Percentiles rank a stretch among this genome's conserved stretches.
These are phyloP conservation scores for Elaeis oleifera DNA, from an alignment of 202 grass and related monocot species.

Conservation along the genomic window DNA sequence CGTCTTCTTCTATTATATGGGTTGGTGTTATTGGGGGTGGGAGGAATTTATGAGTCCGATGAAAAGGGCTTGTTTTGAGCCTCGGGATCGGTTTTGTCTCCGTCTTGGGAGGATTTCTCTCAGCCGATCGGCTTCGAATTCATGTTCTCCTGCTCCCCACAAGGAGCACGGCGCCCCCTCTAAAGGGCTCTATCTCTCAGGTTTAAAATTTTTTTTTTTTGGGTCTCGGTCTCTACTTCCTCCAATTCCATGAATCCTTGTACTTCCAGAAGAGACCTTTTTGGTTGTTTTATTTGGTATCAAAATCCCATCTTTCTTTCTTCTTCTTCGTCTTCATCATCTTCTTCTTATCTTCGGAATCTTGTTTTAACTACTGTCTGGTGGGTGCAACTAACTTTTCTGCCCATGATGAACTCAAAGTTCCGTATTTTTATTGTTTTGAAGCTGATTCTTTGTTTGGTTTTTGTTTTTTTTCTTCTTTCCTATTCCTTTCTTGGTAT, in stretches of 20 bases:
- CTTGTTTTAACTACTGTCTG: no score
- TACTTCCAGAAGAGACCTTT: constrained; percentile 28
- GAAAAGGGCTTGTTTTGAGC: constrained; percentile 28
- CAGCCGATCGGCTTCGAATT: constrained; percentile 32
- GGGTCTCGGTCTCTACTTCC: constrained; percentile 2
- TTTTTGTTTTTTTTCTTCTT: no score
- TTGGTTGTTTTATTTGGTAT: constrained; percentile 4
- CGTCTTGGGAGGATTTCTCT: constrained; percentile 54
- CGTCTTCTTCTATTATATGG: background rate
- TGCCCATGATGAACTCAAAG: no score
- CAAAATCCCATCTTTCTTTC: no score
- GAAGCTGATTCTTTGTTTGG: no score
- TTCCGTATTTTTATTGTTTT: no score
- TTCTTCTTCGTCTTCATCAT: no score
- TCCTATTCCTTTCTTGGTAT: no score
- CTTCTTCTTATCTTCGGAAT: no score
- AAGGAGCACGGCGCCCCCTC: constrained; percentile 53
- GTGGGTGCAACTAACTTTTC: no score
- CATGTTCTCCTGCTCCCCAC: constrained; percentile 41
- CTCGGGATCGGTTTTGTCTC: constrained; percentile 83
- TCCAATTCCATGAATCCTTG: constrained; percentile 7
- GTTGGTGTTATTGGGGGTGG: constrained; percentile 1
- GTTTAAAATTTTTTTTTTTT: constrained; percentile 42
- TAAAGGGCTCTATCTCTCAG: constrained; percentile 50
- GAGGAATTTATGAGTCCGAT: background rate